phyloP scores from a whole-genome alignment of 345 rosid species.

The Citrus unshiu region DNA sequence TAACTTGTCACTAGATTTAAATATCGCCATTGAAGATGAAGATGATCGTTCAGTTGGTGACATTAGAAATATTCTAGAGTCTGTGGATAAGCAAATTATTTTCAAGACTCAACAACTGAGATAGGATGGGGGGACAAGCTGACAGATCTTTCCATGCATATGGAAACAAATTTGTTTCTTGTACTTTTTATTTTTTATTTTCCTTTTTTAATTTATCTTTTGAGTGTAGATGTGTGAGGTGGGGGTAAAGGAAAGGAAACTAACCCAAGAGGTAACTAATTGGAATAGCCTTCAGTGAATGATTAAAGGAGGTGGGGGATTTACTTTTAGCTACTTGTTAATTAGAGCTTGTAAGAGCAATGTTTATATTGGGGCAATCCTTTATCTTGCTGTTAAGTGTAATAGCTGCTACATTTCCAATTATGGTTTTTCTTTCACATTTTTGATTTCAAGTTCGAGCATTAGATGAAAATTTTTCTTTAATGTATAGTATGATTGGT shows the following conservation, averaged over 20 bases:
- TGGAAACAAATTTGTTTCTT: conserved; percentile 1
- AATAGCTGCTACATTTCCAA: conserved; percentile 8
- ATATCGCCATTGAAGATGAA: conserved; percentile 44
- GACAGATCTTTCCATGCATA: not conserved
- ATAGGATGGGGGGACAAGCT: not conserved
- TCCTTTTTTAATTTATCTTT: not conserved
- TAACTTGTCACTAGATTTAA: conserved; percentile 45
- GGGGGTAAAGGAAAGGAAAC: not conserved
- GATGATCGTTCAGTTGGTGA: conserved; percentile 18
- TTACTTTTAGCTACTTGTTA: not conserved
- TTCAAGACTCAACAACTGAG: conserved; percentile 41
- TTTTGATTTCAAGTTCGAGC: not conserved
- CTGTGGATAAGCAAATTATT: conserved; percentile 39
- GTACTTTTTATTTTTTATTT: not conserved
- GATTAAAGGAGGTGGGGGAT: conserved; percentile 9
- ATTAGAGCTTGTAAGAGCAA: not conserved
- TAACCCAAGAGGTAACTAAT: not conserved
- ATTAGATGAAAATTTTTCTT: not conserved
- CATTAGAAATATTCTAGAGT: conserved; percentile 27
- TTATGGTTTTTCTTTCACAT: not conserved
- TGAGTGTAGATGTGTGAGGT: conserved; percentile 17
- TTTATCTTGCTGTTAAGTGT: not conserved
- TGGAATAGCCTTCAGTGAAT: conserved; percentile 2
- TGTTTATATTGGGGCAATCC: conserved; percentile 13
- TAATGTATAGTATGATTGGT: no score